Conservation (phyloP, 306 rosid species). For the Malus sieversii region DNA sequence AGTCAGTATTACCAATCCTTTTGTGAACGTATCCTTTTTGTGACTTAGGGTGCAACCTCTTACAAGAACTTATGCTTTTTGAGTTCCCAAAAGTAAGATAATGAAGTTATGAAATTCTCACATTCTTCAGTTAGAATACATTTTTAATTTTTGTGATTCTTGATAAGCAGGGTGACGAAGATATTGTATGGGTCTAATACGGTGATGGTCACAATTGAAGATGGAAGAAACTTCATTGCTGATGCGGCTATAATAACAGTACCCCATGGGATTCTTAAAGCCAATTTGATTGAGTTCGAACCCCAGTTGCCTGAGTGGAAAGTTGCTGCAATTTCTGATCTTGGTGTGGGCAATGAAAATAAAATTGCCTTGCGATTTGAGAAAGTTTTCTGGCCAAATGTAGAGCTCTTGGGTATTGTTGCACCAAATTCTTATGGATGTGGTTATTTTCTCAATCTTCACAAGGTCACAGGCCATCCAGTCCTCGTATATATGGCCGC, state of each 20-base stretch:
- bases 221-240: slow-evolving; percentile 48
- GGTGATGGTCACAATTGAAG: slow-evolving; percentile 57
- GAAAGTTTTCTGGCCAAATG: slow-evolving; percentile 67
- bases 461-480: slow-evolving; percentile 70
- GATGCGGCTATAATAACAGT: slow-evolving; percentile 39
- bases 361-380: slow-evolving; percentile 57
- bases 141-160: neutral
- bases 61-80: neutral
- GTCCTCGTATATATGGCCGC: slow-evolving; percentile 75
- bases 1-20: neutral
- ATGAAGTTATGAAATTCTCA: neutral
- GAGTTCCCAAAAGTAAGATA: neutral
- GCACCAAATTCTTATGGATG: slow-evolving; percentile 63
- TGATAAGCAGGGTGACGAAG: slow-evolving; percentile 26
- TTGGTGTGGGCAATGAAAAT: slow-evolving; percentile 78
- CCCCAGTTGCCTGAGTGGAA: slow-evolving; percentile 71
- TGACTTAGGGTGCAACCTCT: neutral
- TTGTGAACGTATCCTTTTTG: neutral
- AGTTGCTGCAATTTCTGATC: slow-evolving; percentile 58
- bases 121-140: neutral
- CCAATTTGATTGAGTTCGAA: slow-evolving; percentile 56
- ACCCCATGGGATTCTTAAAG: slow-evolving; percentile 65
- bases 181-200: slow-evolving; percentile 20
- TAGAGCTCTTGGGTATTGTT: slow-evolving; percentile 57
- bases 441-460: slow-evolving; percentile 77